A percentile compares a stretch with the other conserved stretches of the same genome.
These are phyloP conservation scores for Xylariaceae sp. DNA, from an alignment of 2,329 filamentous ascomycete genomes.

Conservation along the genomic window DNA sequence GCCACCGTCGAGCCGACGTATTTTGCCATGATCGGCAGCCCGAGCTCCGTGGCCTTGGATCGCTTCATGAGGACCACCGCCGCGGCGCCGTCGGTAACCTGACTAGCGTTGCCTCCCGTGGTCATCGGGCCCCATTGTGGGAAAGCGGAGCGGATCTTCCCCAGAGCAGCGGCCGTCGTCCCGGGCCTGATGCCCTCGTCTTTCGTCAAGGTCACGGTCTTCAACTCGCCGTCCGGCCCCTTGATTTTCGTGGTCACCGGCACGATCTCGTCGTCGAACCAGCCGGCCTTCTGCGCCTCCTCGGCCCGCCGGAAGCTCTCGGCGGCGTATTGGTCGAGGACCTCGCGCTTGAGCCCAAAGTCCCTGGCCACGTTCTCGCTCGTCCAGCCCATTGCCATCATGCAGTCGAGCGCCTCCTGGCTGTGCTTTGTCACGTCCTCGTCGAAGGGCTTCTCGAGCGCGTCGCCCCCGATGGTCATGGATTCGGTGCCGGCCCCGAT, in stretches of 20 bases:
- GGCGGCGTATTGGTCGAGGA: conserved; percentile 82
- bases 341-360: conserved; percentile 79
- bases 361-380: conserved; percentile 93
- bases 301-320: conserved; percentile 90
- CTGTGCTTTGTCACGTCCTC: conserved; percentile 70
- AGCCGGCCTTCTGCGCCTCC: conserved; percentile 84
- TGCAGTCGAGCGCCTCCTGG: conserved; percentile 81
- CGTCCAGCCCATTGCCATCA: conserved; percentile 97
- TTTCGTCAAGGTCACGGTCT: conserved; percentile 75
- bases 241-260: conserved; percentile 83
- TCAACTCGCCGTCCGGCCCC: conserved; percentile 78
- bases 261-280: conserved; percentile 91
- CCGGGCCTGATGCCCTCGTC: conserved; percentile 92
- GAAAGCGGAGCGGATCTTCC: conserved; percentile 89
- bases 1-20: conserved; percentile 90
- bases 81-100: conserved; percentile 92
- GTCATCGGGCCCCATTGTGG: conserved; percentile 83
- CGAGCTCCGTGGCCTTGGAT: conserved; percentile 80
- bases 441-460: conserved; percentile 73
- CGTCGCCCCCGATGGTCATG: conserved; percentile 78
- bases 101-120: conserved; percentile 91
- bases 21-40: conserved; percentile 91
- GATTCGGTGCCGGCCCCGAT: conserved; percentile 86
- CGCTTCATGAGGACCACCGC: conserved; percentile 93
- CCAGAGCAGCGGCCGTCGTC: conserved; percentile 80